Conservation (phyloP, 2,329 filamentous ascomycete species). For the Plectosphaerella cucumerina region DNA sequence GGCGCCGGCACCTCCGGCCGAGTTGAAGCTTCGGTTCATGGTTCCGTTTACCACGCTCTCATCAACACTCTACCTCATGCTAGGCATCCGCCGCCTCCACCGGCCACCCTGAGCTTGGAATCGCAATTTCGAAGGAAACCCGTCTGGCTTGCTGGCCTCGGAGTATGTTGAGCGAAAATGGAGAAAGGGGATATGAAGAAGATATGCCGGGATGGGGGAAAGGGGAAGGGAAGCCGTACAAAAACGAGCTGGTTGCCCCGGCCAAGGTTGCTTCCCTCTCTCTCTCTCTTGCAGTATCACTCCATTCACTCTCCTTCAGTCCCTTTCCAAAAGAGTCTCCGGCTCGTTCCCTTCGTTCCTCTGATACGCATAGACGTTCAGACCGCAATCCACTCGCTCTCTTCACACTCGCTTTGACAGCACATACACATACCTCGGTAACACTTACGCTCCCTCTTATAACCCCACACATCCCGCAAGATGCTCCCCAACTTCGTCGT, state of each 20-base stretch:
- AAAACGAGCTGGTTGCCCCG: not conserved
- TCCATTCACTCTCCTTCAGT: not conserved
- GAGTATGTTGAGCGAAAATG: not conserved
- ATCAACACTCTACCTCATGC: not conserved
- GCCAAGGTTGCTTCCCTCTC: not conserved
- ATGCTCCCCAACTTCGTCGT: constrained; percentile 8
- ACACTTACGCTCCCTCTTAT: not conserved
- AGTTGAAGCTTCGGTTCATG: too few species aligned
- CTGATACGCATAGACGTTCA: not conserved
- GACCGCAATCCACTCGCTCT: not conserved
- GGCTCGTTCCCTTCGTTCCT: not conserved
- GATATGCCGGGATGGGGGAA: too few species aligned
- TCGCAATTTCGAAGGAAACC: not conserved
- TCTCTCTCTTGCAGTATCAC: not conserved
- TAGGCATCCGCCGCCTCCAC: not conserved
- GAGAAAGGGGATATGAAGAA: not conserved
- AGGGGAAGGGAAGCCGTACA: not conserved
- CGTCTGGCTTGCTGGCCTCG: not conserved
- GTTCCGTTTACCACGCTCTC: not conserved
- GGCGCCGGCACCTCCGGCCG: too few species aligned
- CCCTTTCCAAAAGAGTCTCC: not conserved
- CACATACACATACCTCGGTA: not conserved
- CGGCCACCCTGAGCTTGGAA: not conserved
- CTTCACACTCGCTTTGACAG: not conserved
- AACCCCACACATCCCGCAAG: not conserved